phyloP scores from a whole-genome alignment of 805 yeast species.

The Yamadazyma olivae region DNA sequence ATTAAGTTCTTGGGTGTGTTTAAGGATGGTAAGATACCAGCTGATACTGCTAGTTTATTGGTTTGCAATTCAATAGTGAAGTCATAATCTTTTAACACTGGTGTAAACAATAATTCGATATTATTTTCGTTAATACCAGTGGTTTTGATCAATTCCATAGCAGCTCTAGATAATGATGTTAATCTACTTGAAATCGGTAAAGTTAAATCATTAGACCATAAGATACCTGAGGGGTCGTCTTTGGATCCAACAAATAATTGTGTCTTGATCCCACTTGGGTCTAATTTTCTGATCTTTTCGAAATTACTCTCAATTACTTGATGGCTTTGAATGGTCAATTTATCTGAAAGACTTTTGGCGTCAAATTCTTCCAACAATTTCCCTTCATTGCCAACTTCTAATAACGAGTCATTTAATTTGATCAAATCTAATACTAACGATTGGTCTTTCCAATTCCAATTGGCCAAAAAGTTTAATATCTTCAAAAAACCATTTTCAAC shows the following conservation, averaged over 20 bases:
- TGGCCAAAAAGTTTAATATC: slow-evolving; percentile 62
- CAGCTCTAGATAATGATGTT: slow-evolving; percentile 82
- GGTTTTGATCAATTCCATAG: slow-evolving; percentile 49
- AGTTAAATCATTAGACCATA: slow-evolving; percentile 67
- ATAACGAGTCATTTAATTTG: slow-evolving; percentile 23
- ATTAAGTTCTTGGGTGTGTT: slow-evolving; percentile 59
- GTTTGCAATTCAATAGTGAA: slow-evolving; percentile 63
- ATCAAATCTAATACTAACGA: slow-evolving; percentile 78
- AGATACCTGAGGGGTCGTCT: slow-evolving; percentile 80
- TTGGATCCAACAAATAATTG: slow-evolving; percentile 83
- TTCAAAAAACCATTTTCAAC: slow-evolving; percentile 80
- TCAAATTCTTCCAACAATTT: slow-evolving; percentile 21
- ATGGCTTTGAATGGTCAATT: slow-evolving; percentile 56
- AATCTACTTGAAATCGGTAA: slow-evolving; percentile 83
- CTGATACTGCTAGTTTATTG: slow-evolving; percentile 38
- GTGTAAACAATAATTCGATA: slow-evolving; percentile 63
- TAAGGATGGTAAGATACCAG: slow-evolving; percentile 55
- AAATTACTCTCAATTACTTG: slow-evolving; percentile 65
- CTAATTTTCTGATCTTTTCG: slow-evolving; percentile 64
- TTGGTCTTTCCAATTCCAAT: slow-evolving; percentile 94
- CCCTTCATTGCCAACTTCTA: background rate
- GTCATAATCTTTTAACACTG: slow-evolving; percentile 83
- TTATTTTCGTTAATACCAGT: slow-evolving; percentile 40
- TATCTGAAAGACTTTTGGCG: slow-evolving; percentile 52
- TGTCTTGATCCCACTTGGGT: slow-evolving; percentile 75